Conservation (phyloP, 768 basidiomycete species). For the Lepiota brunneoincarnata region DNA sequence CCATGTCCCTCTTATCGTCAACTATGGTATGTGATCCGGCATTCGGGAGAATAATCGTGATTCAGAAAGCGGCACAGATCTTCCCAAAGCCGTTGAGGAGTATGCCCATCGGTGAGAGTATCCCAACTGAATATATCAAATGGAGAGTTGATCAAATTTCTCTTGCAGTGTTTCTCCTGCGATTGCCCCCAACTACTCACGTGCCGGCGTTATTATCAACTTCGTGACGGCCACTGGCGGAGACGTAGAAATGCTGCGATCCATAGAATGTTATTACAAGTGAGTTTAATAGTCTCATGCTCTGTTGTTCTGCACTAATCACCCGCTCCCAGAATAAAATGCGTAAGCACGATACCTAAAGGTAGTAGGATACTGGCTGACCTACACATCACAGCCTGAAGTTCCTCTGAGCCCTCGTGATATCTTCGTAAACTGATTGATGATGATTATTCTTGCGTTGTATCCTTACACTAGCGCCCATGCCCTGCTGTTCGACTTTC, state of each 20-base stretch:
- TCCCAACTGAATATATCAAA: not conserved
- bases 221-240: constrained; percentile 97
- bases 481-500: constrained; percentile 36
- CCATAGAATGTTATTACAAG: constrained; percentile 99
- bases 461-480: constrained; percentile 61
- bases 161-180: constrained; percentile 74
- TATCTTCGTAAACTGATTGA: constrained; percentile 59
- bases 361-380: constrained; percentile 15
- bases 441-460: constrained; percentile 53
- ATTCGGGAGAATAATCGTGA: constrained; percentile 3
- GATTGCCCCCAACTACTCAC: constrained; percentile 79
- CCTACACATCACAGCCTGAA: constrained; percentile 61
- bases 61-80: constrained; percentile 44
- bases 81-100: constrained; percentile 94
- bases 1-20: constrained; percentile 91
- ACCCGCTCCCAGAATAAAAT: constrained; percentile 69
- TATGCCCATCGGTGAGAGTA: constrained; percentile 83
- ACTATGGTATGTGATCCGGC: constrained; percentile 61
- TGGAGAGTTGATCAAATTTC: constrained; percentile 11
- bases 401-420: constrained; percentile 89
- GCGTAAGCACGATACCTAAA: constrained; percentile 48
- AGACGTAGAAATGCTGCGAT: constrained; percentile 97
- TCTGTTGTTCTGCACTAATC: constrained; percentile 3
- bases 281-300: constrained; percentile 25
- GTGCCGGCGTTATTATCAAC: constrained; percentile 92